A percentile compares a stretch with the other conserved stretches of the same genome.
Evolutionary conservation across 169 alveolate species (phyloP).

Genomic region (Eimeria maxima): DNA sequence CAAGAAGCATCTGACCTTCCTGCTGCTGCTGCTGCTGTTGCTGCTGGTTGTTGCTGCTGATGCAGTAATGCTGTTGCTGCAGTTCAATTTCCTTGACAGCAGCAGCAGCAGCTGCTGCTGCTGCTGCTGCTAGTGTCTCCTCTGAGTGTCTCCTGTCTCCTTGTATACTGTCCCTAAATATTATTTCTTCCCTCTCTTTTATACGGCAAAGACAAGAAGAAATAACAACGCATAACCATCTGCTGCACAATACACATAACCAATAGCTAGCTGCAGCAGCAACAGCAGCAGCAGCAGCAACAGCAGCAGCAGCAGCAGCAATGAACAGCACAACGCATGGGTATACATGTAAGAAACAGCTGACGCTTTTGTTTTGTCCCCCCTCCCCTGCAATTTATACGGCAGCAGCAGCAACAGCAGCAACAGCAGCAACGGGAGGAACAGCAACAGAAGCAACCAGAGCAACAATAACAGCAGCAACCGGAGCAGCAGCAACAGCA

Average conservation of each 20-base stretch:
- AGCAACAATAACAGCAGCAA: too few relatives aligned
- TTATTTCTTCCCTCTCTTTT: not conserved
- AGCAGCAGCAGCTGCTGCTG: too few relatives aligned
- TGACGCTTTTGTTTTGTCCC: too few relatives aligned
- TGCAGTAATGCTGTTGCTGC: not conserved
- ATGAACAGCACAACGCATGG: too few relatives aligned
- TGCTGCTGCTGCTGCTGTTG: not conserved
- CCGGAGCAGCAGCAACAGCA: too few relatives aligned
- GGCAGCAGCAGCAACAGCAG: conserved; percentile 34
- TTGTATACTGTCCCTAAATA: not conserved
- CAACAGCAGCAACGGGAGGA: not conserved
- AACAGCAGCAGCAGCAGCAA: not conserved
- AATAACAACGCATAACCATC: not conserved
- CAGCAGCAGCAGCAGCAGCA: not conserved
- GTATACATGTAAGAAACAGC: not conserved
- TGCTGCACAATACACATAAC: not conserved
- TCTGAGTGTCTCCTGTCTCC: too few relatives aligned
- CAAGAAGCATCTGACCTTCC: not conserved
- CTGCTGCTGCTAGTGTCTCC: not conserved
- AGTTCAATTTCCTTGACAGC: not conserved
- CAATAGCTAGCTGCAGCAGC: conserved; percentile 4
- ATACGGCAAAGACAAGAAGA: not conserved
- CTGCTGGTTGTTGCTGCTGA: not conserved
- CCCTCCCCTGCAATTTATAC: not conserved
- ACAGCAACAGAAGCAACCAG: not conserved